phyloP scores from a whole-genome alignment of 345 rosid species.

The Viola odorata region DNA sequence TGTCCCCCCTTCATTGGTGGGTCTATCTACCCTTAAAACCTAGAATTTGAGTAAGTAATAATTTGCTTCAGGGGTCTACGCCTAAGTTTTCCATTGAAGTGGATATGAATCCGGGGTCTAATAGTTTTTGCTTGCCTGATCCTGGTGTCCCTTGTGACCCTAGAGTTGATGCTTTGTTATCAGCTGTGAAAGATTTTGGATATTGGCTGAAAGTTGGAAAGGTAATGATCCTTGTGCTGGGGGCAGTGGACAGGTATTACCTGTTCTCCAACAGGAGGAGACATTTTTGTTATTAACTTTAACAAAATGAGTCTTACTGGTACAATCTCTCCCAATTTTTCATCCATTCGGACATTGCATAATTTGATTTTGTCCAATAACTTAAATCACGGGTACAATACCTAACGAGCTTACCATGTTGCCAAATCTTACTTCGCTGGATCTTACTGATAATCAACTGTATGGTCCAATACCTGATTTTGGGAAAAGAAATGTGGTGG shows the following conservation, averaged over 20 bases:
- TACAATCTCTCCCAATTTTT: constrained; percentile 51
- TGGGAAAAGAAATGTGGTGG: constrained; percentile 18
- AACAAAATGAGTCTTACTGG: constrained; percentile 48
- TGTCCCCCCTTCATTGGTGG: constrained; percentile 46
- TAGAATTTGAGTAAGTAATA: constrained; percentile 56
- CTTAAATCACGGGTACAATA: constrained; percentile 43
- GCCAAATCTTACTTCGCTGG: constrained; percentile 44
- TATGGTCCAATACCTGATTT: constrained; percentile 51
- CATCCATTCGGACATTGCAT: constrained; percentile 40
- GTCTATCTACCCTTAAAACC: constrained; percentile 23
- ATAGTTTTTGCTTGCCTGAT: constrained; percentile 45
- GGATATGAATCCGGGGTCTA: constrained; percentile 30
- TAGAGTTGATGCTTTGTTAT: constrained; percentile 38
- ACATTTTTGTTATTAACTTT: constrained; percentile 43
- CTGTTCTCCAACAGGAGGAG: constrained; percentile 33
- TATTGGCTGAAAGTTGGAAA: constrained; percentile 56
- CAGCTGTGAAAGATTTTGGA: constrained; percentile 41
- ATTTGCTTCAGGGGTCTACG: constrained; percentile 59
- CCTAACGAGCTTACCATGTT: constrained; percentile 52
- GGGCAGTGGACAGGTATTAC: constrained; percentile 58
- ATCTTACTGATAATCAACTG: constrained; percentile 56
- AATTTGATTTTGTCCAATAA: constrained; percentile 46
- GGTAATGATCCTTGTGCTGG: constrained; percentile 60
- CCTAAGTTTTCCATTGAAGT: constrained; percentile 35
- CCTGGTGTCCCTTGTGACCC: constrained; percentile 53